These are phyloP conservation scores for Dictyostelium purpureum DNA, from an alignment of 78 protist genomes.

Conservation along the genomic window DNA sequence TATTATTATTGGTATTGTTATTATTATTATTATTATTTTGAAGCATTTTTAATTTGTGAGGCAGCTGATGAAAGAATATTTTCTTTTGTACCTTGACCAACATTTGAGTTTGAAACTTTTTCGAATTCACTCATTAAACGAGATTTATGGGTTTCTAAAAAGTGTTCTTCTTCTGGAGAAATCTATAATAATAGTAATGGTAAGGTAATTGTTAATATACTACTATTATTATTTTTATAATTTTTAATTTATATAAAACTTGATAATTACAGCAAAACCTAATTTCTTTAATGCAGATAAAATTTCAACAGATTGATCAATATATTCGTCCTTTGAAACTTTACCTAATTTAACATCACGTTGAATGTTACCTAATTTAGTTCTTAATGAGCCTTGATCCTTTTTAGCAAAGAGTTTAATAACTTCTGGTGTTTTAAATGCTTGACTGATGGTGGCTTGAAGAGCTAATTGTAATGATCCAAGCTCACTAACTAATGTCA, in stretches of 20 bases:
- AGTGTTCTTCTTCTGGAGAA: constrained; percentile 75
- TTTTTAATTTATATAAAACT: neutral
- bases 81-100: constrained; percentile 74
- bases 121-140: constrained; percentile 79
- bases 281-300: constrained; percentile 88
- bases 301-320: constrained; percentile 81
- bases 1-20: too few species aligned
- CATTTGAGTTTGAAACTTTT: constrained; percentile 27
- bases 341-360: constrained; percentile 75
- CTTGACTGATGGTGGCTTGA: constrained; percentile 89
- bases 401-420: constrained; percentile 90
- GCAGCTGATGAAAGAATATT: constrained; percentile 78
- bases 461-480: constrained; percentile 87
- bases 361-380: constrained; percentile 67
- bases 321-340: constrained; percentile 50
- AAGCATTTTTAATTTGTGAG: constrained; percentile 68
- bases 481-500: constrained; percentile 87
- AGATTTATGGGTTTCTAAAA: constrained; percentile 73
- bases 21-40: neutral
- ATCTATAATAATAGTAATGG: too few species aligned
- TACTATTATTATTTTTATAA: neutral
- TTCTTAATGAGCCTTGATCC: constrained; percentile 82
- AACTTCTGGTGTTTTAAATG: constrained; percentile 93
- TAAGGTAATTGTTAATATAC: neutral
- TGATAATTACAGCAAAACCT: constrained; percentile 64